Base-by-base conservation (phyloP, 805 yeast species). In the Tetrapisispora iriomotensis region DNA sequence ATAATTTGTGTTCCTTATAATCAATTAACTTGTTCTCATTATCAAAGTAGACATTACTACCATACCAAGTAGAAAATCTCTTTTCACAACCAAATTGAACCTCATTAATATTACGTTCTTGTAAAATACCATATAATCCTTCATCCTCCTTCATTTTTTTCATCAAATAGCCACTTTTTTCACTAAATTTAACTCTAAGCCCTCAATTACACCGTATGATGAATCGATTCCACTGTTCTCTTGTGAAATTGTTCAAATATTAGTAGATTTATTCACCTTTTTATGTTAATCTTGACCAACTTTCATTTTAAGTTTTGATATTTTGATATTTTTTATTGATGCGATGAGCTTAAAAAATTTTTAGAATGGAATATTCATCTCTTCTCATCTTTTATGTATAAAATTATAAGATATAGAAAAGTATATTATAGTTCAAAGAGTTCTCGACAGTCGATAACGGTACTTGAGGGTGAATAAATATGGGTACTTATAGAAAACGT, bases 61-160 rank as follows among this genome's bases (percentile, higher is more conserved):
- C 92, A 56, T 82, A 87, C 96, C 96, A 86, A 2, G 96, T 80
- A 39, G 76, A 71, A 45, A 88, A 76, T 42, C 71, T 72, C 47
- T 67, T 71, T 17, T 71, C 67, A 19, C 52, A 19, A 0, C 96
- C 96, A 44, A 84, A 74, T 25, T 68, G 71, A 8, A 90, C 83
- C 20, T 71, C 58, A 7, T 56, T 60, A 31, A 88, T 77, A 64
- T 88, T 88, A 12, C 83, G 68, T 39, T 63, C 57, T 32, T 74
- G 70, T 26, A 80, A 52, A 1, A 77, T 69, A 10, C 90, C 94
- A 51, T 83, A 82, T 6, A 56, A 40, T 10, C 32, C 34, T 10
- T 52, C 70, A 6, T 66, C 66, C 20, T 61, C 64, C 15, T 53
- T 28, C 23, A 29, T 29, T 18, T 12, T 7, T 19, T 6, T 23